phyloP scores from a whole-genome alignment of 768 basidiomycete species.

The Macrolepiota fuliginosa region DNA sequence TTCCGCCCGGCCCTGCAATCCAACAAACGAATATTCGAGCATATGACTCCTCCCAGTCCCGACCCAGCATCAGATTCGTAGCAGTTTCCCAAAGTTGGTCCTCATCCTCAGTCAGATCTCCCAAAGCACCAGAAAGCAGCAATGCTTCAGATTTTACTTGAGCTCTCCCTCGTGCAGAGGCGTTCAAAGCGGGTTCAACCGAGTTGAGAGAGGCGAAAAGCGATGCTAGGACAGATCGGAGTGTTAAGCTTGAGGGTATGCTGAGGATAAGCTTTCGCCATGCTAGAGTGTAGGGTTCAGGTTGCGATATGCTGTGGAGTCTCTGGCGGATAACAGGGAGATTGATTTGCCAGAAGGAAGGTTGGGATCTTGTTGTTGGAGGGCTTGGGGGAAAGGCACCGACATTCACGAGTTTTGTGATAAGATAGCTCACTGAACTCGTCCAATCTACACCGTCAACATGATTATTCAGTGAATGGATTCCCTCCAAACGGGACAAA shows the following conservation, averaged over 20 bases:
- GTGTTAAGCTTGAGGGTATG: slow-evolving; percentile 47
- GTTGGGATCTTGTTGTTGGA: slow-evolving; percentile 53
- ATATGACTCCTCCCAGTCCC: slow-evolving; percentile 57
- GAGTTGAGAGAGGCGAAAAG: slow-evolving; percentile 49
- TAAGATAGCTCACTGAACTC: slow-evolving; percentile 47
- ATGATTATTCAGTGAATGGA: not conserved
- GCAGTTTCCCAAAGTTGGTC: slow-evolving; percentile 51
- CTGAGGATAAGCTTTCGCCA: slow-evolving; percentile 49
- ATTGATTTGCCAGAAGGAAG: slow-evolving; percentile 64
- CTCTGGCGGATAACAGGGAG: slow-evolving; percentile 45
- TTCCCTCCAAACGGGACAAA: not conserved
- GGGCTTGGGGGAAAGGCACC: slow-evolving; percentile 59
- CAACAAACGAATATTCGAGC: slow-evolving; percentile 71
- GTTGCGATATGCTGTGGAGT: slow-evolving; percentile 27
- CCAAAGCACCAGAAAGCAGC: slow-evolving; percentile 54
- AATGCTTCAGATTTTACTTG: slow-evolving; percentile 51
- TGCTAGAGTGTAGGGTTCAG: slow-evolving; percentile 38
- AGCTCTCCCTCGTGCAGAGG: slow-evolving; percentile 32
- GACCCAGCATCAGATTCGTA: slow-evolving; percentile 47
- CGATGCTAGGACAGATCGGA: slow-evolving; percentile 59
- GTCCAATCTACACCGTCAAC: slow-evolving; percentile 31
- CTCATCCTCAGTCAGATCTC: slow-evolving; percentile 38
- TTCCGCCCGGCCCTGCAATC: slow-evolving; percentile 45
- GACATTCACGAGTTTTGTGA: slow-evolving; percentile 65
- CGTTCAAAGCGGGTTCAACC: slow-evolving; percentile 26